Conservation (phyloP, 352 stramenopile genomes). For the Phytophthora podocarpi region DNA sequence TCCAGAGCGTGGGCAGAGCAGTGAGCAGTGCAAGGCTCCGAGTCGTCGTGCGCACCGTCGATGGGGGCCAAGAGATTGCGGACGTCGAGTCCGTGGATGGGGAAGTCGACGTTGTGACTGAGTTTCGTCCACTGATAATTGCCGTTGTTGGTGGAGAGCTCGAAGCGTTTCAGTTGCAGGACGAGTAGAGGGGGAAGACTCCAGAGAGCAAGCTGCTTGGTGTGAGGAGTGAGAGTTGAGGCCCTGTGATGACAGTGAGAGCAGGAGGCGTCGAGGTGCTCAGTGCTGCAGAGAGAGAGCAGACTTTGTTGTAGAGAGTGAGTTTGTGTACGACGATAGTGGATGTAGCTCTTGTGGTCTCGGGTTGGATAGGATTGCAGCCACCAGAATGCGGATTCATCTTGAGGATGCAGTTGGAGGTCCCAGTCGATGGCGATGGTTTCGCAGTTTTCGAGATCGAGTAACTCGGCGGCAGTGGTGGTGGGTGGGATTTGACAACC, state of each 20-base stretch:
- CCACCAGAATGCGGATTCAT: slow-evolving; percentile 27
- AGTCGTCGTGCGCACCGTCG: slow-evolving; percentile 11
- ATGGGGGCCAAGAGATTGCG: slow-evolving; percentile 35
- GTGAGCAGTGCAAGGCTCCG: slow-evolving; percentile 9
- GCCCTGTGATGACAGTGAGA: slow-evolving; percentile 35
- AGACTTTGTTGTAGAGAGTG: slow-evolving; percentile 49
- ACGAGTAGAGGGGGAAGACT: slow-evolving; percentile 61
- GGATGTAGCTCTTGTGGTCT: slow-evolving; percentile 48
- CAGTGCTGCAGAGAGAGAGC: slow-evolving; percentile 49
- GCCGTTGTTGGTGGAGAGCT: slow-evolving; percentile 30
- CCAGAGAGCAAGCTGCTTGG: slow-evolving; percentile 58
- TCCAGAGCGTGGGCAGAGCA: slow-evolving; percentile 14
- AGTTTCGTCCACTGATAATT: slow-evolving; percentile 76
- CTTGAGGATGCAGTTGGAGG: slow-evolving; percentile 19
- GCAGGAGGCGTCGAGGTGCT: slow-evolving; percentile 51
- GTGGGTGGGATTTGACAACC: slow-evolving; percentile 52
- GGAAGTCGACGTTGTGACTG: slow-evolving; percentile 92
- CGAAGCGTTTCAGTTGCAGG: slow-evolving; percentile 75
- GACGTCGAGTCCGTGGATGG: slow-evolving; percentile 88
- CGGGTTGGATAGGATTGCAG: slow-evolving; percentile 19
- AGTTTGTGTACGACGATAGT: slow-evolving; percentile 31
- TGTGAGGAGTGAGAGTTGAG: slow-evolving; percentile 48
- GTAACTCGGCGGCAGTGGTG: slow-evolving; percentile 30
- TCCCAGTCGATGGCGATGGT: slow-evolving; percentile 77
- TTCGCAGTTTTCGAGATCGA: slow-evolving; percentile 51